These are phyloP conservation scores for Psilocybe tampanensis DNA, from an alignment of 768 basidiomycete genomes.

Conservation along the genomic window DNA sequence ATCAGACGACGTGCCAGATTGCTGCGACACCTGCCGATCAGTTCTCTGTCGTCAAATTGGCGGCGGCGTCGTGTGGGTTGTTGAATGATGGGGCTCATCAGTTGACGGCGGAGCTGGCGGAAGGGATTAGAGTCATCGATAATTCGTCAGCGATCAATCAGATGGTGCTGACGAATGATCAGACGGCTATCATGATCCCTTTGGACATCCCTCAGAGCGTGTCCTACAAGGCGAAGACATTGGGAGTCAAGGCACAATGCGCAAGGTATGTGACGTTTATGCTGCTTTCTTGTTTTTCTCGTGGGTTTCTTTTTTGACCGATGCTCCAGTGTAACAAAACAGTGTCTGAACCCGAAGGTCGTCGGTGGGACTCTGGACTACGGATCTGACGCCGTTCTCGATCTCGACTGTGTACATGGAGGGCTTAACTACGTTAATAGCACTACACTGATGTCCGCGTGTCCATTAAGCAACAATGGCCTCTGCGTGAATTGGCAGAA, in stretches of 20 bases:
- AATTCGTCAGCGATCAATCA: neutral
- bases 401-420: neutral
- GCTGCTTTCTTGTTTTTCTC: neutral
- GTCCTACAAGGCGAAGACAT: neutral
- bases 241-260: neutral
- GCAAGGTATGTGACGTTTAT: neutral
- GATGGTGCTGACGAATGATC: neutral
- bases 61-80: neutral
- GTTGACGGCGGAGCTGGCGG: neutral
- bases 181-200: conserved; percentile 1
- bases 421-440: neutral
- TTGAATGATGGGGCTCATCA: neutral
- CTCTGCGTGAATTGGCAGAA: neutral
- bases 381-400: neutral
- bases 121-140: neutral
- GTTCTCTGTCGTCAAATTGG: neutral
- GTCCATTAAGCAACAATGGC: neutral
- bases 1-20: neutral
- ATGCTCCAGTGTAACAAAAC: neutral
- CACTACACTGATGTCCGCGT: neutral
- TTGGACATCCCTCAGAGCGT: neutral
- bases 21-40: neutral
- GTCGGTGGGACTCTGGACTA: neutral
- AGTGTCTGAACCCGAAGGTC: neutral
- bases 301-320: neutral